Evolutionary conservation across 495 filamentous ascomycete species (phyloP).

Genomic region (Acidomyces sp.): DNA sequence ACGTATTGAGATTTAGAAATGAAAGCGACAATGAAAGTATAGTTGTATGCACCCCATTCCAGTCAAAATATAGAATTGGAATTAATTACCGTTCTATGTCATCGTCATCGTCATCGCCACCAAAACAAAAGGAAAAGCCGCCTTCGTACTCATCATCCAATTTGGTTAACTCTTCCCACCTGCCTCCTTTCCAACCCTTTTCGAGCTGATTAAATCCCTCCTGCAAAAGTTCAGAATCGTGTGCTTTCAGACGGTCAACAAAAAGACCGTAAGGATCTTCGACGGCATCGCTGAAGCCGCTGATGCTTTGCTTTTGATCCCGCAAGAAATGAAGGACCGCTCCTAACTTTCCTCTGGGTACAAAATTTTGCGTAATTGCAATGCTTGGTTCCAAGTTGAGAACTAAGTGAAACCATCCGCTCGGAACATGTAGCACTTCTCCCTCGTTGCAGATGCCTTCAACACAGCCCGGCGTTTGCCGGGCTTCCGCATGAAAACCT

Average conservation of each 20-base stretch:
- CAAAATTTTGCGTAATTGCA: constrained; percentile 93
- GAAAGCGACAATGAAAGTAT: too few species aligned
- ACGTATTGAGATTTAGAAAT: too few species aligned
- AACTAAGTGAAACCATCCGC: constrained; percentile 94
- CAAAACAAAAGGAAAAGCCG: constrained; percentile 78
- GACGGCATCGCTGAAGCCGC: constrained; percentile 67
- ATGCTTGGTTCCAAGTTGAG: constrained; percentile 74
- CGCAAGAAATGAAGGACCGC: constrained; percentile 70
- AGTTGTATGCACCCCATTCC: too few species aligned
- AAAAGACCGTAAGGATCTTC: constrained; percentile 64
- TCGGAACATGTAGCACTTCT: constrained; percentile 86
- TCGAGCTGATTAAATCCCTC: constrained; percentile 52
- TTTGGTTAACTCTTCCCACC: constrained; percentile 69
- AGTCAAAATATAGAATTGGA: too few species aligned
- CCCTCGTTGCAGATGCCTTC: constrained; percentile 81
- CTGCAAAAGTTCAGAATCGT: constrained; percentile 52
- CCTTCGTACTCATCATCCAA: constrained; percentile 32
- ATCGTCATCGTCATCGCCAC: constrained; percentile 31
- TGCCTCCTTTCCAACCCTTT: constrained; percentile 44
- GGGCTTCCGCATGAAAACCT: constrained; percentile 78
- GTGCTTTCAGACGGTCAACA: constrained; percentile 49
- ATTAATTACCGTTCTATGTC: too few species aligned
- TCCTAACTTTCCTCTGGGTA: constrained; percentile 60
- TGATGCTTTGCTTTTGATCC: constrained; percentile 72
- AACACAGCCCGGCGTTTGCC: constrained; percentile 59